phyloP scores from a whole-genome alignment of 1,284 basidiomycete genomes.

The Trichosporon ovoides region DNA sequence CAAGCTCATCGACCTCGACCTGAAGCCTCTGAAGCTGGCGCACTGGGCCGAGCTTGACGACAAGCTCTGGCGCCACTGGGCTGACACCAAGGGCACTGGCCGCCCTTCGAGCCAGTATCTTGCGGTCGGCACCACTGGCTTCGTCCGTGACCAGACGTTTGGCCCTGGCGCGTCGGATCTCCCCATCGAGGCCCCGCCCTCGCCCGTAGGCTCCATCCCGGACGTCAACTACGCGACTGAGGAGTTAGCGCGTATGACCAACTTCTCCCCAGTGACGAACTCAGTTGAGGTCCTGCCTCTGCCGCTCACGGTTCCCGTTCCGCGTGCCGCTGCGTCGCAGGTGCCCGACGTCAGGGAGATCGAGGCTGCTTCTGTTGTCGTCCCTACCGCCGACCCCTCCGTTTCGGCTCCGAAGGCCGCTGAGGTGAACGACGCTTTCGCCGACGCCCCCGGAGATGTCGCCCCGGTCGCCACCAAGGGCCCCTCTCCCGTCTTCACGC shows the following conservation, averaged over 20 bases:
- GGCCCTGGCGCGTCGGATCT: not conserved
- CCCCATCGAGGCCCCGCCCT: not conserved
- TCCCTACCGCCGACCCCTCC: not conserved
- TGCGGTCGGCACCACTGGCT: not conserved
- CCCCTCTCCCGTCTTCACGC: not conserved
- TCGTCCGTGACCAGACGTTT: constrained; percentile 1
- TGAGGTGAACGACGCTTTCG: not conserved
- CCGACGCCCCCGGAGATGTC: constrained; percentile 3
- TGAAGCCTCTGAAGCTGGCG: constrained; percentile 66
- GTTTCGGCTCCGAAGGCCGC: not conserved
- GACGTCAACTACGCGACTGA: not conserved
- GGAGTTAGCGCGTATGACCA: not conserved
- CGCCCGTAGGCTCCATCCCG: not conserved
- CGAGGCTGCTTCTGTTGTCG: not conserved
- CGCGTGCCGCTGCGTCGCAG: not conserved
- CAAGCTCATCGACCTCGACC: constrained; percentile 78
- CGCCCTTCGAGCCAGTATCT: constrained; percentile 80
- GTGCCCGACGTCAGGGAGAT: not conserved
- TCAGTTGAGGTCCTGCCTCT: not conserved
- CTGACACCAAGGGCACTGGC: constrained; percentile 58
- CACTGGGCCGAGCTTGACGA: constrained; percentile 71
- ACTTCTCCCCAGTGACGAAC: not conserved
- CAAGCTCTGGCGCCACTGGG: constrained; percentile 57
- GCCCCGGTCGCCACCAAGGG: not conserved
- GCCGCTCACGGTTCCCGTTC: not conserved